Percentiles rank a stretch among this genome's conserved stretches.
phyloP scores from a whole-genome alignment of 2,329 filamentous ascomycete species.

The Colletotrichum sp. region DNA sequence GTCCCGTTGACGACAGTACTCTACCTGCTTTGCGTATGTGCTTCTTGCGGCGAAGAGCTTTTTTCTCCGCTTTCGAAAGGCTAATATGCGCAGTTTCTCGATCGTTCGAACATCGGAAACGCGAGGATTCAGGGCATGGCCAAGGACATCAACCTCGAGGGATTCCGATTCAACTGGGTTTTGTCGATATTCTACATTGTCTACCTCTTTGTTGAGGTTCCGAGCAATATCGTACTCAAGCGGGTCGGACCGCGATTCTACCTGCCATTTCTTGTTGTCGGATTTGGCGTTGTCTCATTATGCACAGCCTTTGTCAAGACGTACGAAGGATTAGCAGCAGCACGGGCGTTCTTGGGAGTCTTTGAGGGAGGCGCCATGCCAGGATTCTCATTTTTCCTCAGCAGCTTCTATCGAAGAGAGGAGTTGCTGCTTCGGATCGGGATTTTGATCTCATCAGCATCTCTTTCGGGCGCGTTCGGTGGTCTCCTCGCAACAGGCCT shows the following conservation, averaged over 20 bases:
- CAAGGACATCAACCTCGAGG: conserved; percentile 50
- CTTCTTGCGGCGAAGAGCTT: neutral
- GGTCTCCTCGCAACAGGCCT: conserved; percentile 60
- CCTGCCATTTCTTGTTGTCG: conserved; percentile 57
- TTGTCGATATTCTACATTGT: conserved; percentile 64
- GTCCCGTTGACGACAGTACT: conserved; percentile 57
- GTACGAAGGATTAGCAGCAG: conserved; percentile 50
- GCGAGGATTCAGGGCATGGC: conserved; percentile 60
- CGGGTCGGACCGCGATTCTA: conserved; percentile 56
- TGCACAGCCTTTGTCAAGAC: conserved; percentile 57
- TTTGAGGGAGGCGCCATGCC: conserved; percentile 65
- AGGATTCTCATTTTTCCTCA: conserved; percentile 61
- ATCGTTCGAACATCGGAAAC: conserved; percentile 53
- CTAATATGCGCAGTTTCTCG: conserved; percentile 28
- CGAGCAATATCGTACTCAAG: conserved; percentile 61
- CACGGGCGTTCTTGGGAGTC: conserved; percentile 55
- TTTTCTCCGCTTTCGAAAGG: neutral
- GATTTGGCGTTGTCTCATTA: conserved; percentile 60
- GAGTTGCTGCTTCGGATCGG: conserved; percentile 61
- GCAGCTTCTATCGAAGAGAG: conserved; percentile 60
- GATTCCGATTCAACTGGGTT: conserved; percentile 61
- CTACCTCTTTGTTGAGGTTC: conserved; percentile 61
- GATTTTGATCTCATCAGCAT: conserved; percentile 60
- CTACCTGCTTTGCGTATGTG: conserved; percentile 57
- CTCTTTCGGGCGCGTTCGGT: conserved; percentile 62